A percentile compares a stretch with the other conserved stretches of the same genome.
These are phyloP conservation scores for Eucalyptus erythrocorys DNA, from an alignment of 345 rosid genomes.

Conservation along the genomic window DNA sequence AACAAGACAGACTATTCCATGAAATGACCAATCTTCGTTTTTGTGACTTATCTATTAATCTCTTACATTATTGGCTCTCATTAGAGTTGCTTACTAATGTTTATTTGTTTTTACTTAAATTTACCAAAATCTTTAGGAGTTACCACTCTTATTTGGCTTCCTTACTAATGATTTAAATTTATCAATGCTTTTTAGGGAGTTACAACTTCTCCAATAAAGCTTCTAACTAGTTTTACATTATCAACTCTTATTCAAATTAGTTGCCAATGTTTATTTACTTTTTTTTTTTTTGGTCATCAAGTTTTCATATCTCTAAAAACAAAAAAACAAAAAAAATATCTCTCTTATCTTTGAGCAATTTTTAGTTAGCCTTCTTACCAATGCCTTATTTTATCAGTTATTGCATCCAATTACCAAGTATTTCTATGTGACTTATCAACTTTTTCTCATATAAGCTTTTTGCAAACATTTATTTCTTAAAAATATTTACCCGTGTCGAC, in stretches of 20 bases:
- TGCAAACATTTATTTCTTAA: neutral
- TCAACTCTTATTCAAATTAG: neutral
- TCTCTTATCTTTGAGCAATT: neutral
- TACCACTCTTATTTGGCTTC: neutral
- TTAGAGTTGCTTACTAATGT: neutral
- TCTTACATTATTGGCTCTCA: neutral
- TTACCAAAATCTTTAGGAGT: neutral
- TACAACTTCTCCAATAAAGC: neutral
- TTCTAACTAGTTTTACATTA: neutral
- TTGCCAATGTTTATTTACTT: neutral
- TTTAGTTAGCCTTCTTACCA: neutral
- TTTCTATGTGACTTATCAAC: neutral
- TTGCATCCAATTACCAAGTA: neutral
- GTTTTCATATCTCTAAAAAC: neutral
- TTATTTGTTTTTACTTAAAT: neutral
- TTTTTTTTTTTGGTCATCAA: neutral
- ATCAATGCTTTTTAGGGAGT: neutral
- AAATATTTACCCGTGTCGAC: rapidly evolving
- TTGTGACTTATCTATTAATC: neutral
- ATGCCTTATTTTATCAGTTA: neutral
- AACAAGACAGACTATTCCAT: neutral
- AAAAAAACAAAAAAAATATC: neutral
- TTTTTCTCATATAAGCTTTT: neutral
- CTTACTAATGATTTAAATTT: neutral
- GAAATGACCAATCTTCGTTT: neutral